phyloP scores from a whole-genome alignment of 139 green algal species.

The Limnomonas spitsbergensis region DNA sequence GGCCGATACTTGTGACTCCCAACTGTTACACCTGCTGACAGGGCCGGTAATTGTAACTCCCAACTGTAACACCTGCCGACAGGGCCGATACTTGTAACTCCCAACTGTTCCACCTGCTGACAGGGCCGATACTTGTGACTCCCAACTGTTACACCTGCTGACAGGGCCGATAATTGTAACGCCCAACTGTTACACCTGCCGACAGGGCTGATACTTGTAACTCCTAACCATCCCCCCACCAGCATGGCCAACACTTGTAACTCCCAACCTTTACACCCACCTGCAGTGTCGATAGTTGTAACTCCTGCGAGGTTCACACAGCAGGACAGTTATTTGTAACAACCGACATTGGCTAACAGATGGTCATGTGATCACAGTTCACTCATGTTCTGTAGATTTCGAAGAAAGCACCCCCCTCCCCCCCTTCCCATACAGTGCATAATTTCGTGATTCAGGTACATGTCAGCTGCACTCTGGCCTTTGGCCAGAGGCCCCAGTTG shows the following conservation, averaged over 20 bases:
- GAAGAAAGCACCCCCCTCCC: neutral
- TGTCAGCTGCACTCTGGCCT: no score
- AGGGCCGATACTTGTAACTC: no score
- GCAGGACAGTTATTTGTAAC: neutral
- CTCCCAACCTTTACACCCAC: neutral
- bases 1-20: no score
- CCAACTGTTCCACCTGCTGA: neutral
- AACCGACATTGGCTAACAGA: neutral
- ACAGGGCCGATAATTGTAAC: neutral
- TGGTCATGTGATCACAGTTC: neutral
- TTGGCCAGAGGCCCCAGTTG: no score
- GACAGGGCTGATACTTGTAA: neutral
- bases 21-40: no score
- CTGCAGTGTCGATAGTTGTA: neutral
- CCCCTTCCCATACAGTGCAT: no score
- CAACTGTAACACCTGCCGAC: no score
- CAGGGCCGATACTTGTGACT: neutral
- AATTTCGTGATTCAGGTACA: no score
- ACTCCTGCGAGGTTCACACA: neutral
- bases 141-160: neutral
- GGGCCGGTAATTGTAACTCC: no score
- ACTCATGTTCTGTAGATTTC: neutral
- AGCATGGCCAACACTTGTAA: neutral
- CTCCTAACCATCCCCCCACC: neutral
- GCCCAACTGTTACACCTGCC: neutral